Evolutionary conservation across 208 protist genomes (phyloP).

Genomic region (Trypanosoma caninum): DNA sequence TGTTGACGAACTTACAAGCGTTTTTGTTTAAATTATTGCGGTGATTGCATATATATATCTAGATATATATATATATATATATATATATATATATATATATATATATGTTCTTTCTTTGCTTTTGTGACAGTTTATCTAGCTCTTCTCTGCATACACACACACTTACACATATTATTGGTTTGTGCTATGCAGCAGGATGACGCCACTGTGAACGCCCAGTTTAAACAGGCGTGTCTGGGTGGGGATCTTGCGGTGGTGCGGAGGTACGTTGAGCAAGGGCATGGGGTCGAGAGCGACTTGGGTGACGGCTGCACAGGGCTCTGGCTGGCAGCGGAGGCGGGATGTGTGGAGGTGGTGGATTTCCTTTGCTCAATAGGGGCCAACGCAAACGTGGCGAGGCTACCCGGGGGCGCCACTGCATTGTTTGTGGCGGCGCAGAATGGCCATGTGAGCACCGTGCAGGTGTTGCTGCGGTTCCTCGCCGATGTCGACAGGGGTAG

Average conservation of each 20-base stretch:
- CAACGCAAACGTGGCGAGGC: conserved; percentile 6
- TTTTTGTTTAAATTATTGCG: neutral
- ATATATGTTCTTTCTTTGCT: neutral
- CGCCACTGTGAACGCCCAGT: neutral
- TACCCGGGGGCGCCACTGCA: conserved; percentile 14
- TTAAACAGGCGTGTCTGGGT: conserved; percentile 11
- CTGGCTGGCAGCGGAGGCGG: conserved; percentile 33
- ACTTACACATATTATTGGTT: neutral
- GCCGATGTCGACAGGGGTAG: conserved; percentile 9
- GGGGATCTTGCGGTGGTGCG: conserved; percentile 1
- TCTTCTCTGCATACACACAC: neutral
- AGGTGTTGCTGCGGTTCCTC: conserved; percentile 20
- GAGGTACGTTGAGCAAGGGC: neutral
- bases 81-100: neutral
- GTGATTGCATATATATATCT: neutral
- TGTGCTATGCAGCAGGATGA: neutral
- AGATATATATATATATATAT: neutral
- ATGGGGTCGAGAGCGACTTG: neutral
- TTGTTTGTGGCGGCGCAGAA: conserved; percentile 39
- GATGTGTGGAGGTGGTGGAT: conserved; percentile 9
- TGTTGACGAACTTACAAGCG: too few species aligned
- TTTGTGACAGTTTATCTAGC: neutral
- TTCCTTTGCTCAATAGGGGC: conserved; percentile 20
- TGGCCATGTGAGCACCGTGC: conserved; percentile 7
- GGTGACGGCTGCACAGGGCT: conserved; percentile 24